Percentiles rank a stretch among this genome's conserved stretches.
Evolutionary conservation across 306 rosid genomes (phyloP).

Genomic region (Hippophae tibetana): DNA sequence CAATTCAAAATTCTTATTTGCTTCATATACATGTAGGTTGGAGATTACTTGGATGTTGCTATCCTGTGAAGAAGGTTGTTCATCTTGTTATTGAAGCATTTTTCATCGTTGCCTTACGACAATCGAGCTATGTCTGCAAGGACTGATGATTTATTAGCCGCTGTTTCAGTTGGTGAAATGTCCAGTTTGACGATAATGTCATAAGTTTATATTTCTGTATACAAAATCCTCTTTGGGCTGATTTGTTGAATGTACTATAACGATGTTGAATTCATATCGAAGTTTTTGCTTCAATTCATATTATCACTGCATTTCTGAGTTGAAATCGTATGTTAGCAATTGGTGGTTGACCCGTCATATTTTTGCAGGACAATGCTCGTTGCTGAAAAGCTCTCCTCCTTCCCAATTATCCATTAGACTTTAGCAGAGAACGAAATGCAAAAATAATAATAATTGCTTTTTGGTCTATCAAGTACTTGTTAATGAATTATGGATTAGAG

Average conservation of each 20-base stretch:
- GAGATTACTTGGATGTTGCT: conserved; percentile 55
- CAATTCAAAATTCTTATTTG: conserved; percentile 6
- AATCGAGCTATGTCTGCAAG: not conserved
- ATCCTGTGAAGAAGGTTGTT: conserved; percentile 22
- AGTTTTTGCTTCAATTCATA: not conserved
- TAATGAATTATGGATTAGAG: too few relatives aligned
- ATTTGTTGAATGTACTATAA: conserved; percentile 1
- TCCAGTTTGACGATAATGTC: conserved; percentile 2
- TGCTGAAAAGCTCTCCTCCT: too few relatives aligned
- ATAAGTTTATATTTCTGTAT: conserved; percentile 1
- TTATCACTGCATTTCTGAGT: not conserved
- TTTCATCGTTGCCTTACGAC: too few relatives aligned
- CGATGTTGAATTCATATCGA: not conserved
- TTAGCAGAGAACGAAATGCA: too few relatives aligned
- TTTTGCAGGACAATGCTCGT: not conserved
- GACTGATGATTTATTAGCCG: not conserved
- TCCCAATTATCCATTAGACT: too few relatives aligned
- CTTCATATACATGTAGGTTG: conserved; percentile 30
- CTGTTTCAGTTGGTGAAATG: not conserved
- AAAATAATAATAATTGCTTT: too few relatives aligned
- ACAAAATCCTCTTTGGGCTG: not conserved
- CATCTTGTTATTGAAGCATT: not conserved
- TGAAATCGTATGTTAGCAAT: too few relatives aligned
- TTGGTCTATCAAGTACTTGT: too few relatives aligned
- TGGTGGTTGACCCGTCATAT: not conserved